These are phyloP conservation scores for Fusarium torreyae DNA, from an alignment of 2,329 filamentous ascomycete species.

Conservation along the genomic window DNA sequence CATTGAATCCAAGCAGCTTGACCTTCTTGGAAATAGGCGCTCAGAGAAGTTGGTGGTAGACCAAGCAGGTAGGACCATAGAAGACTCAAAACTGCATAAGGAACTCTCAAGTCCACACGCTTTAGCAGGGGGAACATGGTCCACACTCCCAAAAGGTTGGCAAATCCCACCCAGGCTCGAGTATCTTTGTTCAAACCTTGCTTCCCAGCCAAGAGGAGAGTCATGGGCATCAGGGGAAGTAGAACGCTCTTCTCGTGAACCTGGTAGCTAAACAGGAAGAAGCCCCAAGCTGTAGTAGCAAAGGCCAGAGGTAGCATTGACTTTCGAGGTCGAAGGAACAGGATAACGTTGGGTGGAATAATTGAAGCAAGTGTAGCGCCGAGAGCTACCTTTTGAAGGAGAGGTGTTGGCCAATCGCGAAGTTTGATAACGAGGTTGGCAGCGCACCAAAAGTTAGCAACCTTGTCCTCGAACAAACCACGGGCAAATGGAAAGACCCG, in stretches of 20 bases:
- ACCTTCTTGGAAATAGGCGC: slow-evolving; percentile 74
- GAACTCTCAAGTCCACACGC: slow-evolving; percentile 85
- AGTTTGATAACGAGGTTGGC: slow-evolving; percentile 93
- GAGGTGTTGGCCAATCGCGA: slow-evolving; percentile 76
- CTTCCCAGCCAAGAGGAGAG: slow-evolving; percentile 83
- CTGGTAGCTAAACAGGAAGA: slow-evolving; percentile 98
- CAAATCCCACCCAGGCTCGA: slow-evolving; percentile 95
- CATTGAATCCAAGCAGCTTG: slow-evolving; percentile 57
- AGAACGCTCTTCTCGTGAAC: slow-evolving; percentile 98
- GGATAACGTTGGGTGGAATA: slow-evolving; percentile 81
- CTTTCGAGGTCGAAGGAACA: slow-evolving; percentile 84
- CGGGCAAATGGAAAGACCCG: slow-evolving; percentile 96
- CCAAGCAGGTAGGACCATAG: slow-evolving; percentile 95
- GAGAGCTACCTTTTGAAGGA: slow-evolving; percentile 84
- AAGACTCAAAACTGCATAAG: slow-evolving; percentile 86
- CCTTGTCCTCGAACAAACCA: slow-evolving; percentile 98
- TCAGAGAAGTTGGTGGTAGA: slow-evolving; percentile 82
- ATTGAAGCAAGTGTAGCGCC: slow-evolving; percentile 83
- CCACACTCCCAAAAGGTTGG: slow-evolving; percentile 90
- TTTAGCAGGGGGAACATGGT: slow-evolving; percentile 94
- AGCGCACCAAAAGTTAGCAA: slow-evolving; percentile 98
- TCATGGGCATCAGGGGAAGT: slow-evolving; percentile 94
- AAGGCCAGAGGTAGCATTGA: slow-evolving; percentile 84
- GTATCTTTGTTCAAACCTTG: slow-evolving; percentile 82
- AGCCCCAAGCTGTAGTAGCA: slow-evolving; percentile 91